These are phyloP conservation scores for Penicillium sclerotigenum DNA, from an alignment of 2,329 filamentous ascomycete species.

Conservation along the genomic window DNA sequence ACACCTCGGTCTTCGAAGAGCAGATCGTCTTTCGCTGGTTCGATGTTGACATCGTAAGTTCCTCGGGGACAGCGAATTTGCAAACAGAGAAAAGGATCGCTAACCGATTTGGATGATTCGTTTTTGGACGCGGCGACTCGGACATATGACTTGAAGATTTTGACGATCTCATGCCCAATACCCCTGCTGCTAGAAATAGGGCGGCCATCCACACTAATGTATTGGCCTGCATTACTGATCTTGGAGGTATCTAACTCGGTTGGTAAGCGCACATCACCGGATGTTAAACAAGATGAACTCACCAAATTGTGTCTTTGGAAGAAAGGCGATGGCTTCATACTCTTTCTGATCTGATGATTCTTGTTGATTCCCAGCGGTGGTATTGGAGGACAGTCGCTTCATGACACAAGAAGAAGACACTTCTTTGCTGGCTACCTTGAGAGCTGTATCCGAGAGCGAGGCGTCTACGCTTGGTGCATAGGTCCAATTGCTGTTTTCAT, in stretches of 20 bases:
- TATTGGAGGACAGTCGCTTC: constrained; percentile 29
- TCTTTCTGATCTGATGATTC: constrained; percentile 15
- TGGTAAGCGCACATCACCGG: constrained; percentile 7
- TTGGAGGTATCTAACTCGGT: constrained; percentile 37
- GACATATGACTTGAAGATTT: constrained; percentile 51
- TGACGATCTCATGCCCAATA: constrained; percentile 53
- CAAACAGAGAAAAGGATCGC: constrained; percentile 56
- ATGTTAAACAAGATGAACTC: neutral
- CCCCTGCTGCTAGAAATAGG: constrained; percentile 52
- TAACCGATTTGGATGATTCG: constrained; percentile 28
- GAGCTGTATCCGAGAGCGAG: constrained; percentile 51
- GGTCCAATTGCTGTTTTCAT: constrained; percentile 58
- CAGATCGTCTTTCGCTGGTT: constrained; percentile 62
- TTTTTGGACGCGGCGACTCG: constrained; percentile 33
- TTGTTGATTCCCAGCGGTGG: neutral
- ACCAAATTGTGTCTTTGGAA: constrained; percentile 48
- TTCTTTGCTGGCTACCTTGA: constrained; percentile 56
- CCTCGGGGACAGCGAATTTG: constrained; percentile 53
- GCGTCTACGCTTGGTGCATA: constrained; percentile 54
- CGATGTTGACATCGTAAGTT: constrained; percentile 61
- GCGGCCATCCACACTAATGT: constrained; percentile 56
- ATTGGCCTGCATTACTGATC: constrained; percentile 43
- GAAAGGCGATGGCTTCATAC: constrained; percentile 48
- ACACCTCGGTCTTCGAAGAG: constrained; percentile 51
- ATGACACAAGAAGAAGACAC: constrained; percentile 50